Conservation (phyloP, 441 rosid species). For the Daphne laureola region DNA sequence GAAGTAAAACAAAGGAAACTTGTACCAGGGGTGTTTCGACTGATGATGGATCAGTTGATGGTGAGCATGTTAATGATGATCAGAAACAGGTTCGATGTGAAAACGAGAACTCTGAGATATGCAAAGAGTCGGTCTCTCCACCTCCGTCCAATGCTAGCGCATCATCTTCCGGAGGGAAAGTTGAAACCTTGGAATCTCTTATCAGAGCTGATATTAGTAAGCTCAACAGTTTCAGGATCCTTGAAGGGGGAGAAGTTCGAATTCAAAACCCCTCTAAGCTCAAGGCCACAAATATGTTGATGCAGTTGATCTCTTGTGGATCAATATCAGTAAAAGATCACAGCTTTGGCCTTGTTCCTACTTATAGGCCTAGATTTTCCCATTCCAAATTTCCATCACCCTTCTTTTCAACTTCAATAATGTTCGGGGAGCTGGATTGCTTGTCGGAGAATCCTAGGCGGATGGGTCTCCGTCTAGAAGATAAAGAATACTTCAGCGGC, state of each 20-base stretch:
- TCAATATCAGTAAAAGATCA: conserved; percentile 66
- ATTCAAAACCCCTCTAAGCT: conserved; percentile 47
- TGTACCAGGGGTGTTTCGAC: conserved; percentile 90
- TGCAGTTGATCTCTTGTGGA: conserved; percentile 73
- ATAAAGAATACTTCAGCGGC: conserved; percentile 66
- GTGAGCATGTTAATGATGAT: conserved; percentile 24
- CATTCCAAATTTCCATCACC: conserved; percentile 69
- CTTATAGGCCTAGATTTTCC: conserved; percentile 65
- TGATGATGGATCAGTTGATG: conserved; percentile 50
- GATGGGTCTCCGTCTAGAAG: conserved; percentile 49
- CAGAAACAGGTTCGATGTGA: conserved; percentile 25
- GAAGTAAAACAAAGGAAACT: conserved; percentile 44
- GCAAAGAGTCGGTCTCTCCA: conserved; percentile 60
- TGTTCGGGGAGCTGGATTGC: conserved; percentile 73
- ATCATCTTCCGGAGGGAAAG: conserved; percentile 63
- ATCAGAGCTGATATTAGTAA: conserved; percentile 83
- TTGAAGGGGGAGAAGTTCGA: conserved; percentile 71
- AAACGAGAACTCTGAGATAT: conserved; percentile 40
- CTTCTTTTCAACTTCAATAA: conserved; percentile 57
- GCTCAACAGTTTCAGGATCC: conserved; percentile 88
- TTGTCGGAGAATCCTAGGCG: conserved; percentile 52
- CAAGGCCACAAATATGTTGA: conserved; percentile 48
- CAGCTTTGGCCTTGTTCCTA: conserved; percentile 57
- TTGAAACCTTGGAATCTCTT: conserved; percentile 83
- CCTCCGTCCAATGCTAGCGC: conserved; percentile 59